phyloP scores from a whole-genome alignment of 1,284 basidiomycete genomes.

The Naganishia sp. region DNA sequence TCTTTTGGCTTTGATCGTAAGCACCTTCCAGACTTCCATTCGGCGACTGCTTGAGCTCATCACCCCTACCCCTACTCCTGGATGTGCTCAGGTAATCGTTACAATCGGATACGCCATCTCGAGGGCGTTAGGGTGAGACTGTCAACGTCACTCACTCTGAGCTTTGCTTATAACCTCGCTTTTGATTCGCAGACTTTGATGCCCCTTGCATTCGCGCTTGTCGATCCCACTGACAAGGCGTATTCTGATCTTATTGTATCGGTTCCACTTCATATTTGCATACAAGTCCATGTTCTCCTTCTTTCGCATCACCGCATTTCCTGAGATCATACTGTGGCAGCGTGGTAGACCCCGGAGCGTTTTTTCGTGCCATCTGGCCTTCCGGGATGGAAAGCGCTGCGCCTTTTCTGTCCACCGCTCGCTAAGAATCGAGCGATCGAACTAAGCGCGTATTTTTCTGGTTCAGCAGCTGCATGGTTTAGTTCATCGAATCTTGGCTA shows the following conservation, averaged over 20 bases:
- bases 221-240: too few relatives aligned
- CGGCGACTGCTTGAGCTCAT: neutral
- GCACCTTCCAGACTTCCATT: constrained; percentile 43
- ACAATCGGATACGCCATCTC: constrained; percentile 79
- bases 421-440: constrained; percentile 3
- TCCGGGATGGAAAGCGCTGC: neutral
- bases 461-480: neutral
- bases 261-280: too few relatives aligned
- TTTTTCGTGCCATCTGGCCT: too few relatives aligned
- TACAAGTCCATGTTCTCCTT: too few relatives aligned
- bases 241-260: too few relatives aligned
- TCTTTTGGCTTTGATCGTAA: constrained; percentile 76
- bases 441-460: constrained; percentile 3
- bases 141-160: too few relatives aligned
- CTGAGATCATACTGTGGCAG: too few relatives aligned
- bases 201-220: neutral
- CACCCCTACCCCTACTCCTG: too few relatives aligned
- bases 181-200: neutral
- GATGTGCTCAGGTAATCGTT: constrained; percentile 78
- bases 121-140: constrained; percentile 59
- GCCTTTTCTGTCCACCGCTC: neutral
- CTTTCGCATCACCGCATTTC: too few relatives aligned
- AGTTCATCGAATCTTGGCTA: neutral
- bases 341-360: too few relatives aligned
- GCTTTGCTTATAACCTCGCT: too few relatives aligned